These are phyloP conservation scores for Bipolaris victoriae DNA, from an alignment of 2,329 filamentous ascomycete genomes.

Conservation along the genomic window DNA sequence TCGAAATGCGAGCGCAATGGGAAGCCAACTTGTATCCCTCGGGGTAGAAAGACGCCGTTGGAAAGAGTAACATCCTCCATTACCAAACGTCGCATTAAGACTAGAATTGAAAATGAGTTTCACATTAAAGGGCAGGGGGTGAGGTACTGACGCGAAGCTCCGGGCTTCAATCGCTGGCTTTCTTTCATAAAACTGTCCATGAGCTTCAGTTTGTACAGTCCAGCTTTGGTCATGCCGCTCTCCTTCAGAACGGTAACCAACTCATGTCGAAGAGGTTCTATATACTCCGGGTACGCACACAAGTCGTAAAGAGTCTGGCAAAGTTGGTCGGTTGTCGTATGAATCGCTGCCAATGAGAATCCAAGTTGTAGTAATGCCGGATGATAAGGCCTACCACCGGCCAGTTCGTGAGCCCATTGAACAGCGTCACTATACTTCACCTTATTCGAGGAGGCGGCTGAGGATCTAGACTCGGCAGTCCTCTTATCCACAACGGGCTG, in stretches of 20 bases:
- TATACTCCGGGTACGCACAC: conserved; percentile 27
- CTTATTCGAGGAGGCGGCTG: conserved; percentile 11
- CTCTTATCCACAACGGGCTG: conserved; percentile 38
- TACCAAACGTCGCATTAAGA: conserved; percentile 34
- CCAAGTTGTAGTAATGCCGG: conserved; percentile 14
- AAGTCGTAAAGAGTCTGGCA: conserved; percentile 30
- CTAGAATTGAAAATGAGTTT: conserved; percentile 21
- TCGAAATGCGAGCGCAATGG: conserved; percentile 8
- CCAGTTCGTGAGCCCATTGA: background rate
- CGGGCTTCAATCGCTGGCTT: conserved; percentile 33
- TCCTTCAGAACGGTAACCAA: conserved; percentile 27
- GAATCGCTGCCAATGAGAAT: conserved; percentile 23
- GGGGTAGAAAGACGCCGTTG: conserved; percentile 35
- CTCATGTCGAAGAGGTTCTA: conserved; percentile 35
- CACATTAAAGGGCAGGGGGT: background rate
- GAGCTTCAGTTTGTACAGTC: conserved; percentile 37
- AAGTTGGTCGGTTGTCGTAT: conserved; percentile 34
- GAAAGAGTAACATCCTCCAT: conserved; percentile 29
- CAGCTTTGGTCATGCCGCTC: conserved; percentile 35
- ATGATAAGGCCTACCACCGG: background rate
- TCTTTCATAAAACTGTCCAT: conserved; percentile 47
- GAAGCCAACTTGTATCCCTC: conserved; percentile 11
- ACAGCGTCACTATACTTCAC: background rate
- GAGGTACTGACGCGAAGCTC: conserved; percentile 1
- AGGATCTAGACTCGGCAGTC: conserved; percentile 12